phyloP scores from a whole-genome alignment of 2,329 filamentous ascomycete species.

The Corynespora cassiicola region DNA sequence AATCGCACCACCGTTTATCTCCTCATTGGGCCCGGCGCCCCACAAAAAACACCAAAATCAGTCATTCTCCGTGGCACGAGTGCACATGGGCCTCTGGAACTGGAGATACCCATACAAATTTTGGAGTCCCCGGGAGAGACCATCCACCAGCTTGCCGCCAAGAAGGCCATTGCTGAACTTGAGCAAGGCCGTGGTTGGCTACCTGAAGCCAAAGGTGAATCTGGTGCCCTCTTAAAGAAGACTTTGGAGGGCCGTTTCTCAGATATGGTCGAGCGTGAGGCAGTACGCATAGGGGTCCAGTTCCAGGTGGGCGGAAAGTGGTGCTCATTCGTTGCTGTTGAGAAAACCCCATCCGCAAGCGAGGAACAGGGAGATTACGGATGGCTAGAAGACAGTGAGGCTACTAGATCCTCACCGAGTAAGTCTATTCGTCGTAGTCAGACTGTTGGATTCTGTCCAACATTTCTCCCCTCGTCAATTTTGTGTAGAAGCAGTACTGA shows the following conservation, averaged over 20 bases:
- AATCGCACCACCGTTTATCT: constrained; percentile 71
- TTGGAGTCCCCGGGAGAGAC: constrained; percentile 57
- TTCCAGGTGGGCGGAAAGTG: constrained; percentile 74
- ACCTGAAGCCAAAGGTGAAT: constrained; percentile 47
- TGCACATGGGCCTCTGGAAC: constrained; percentile 63
- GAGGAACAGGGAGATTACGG: constrained; percentile 23
- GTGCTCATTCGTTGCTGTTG: constrained; percentile 75
- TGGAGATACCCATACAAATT: constrained; percentile 68
- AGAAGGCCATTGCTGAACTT: constrained; percentile 71
- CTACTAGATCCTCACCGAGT: not conserved
- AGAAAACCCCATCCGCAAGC: constrained; percentile 41
- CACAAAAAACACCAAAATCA: constrained; percentile 57
- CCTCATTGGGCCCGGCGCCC: constrained; percentile 62
- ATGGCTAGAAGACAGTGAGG: constrained; percentile 29
- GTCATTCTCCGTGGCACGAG: constrained; percentile 66
- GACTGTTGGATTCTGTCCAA: too few relatives aligned
- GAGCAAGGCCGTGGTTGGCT: constrained; percentile 74
- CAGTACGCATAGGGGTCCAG: constrained; percentile 67
- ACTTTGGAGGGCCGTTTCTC: constrained; percentile 57
- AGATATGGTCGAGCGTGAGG: constrained; percentile 70
- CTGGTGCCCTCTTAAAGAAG: constrained; percentile 46
- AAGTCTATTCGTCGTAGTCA: constrained; percentile 2
- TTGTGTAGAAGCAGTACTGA: too few relatives aligned
- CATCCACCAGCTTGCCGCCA: constrained; percentile 74
- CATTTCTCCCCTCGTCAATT: too few relatives aligned